phyloP scores from a whole-genome alignment of 2,329 filamentous ascomycete species.

The Elsinoe necatrix region DNA sequence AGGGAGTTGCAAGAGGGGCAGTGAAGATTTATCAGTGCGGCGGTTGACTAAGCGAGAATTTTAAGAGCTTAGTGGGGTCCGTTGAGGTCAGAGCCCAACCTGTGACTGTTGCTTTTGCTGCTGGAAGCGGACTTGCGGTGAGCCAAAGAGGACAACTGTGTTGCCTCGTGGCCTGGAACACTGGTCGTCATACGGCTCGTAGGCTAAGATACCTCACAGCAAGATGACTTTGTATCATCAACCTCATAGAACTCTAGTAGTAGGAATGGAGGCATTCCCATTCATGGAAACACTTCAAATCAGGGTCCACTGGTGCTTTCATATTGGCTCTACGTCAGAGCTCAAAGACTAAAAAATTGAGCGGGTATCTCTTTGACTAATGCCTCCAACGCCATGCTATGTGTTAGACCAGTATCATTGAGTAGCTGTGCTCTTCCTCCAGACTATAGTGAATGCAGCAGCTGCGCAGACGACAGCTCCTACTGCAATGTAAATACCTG shows the following conservation, averaged over 20 bases:
- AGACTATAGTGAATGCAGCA: slow-evolving; percentile 52
- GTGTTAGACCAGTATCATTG: not conserved
- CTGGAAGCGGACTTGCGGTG: slow-evolving; percentile 5
- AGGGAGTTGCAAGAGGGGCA: slow-evolving; percentile 18
- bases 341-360: not conserved
- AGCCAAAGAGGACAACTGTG: slow-evolving; percentile 3
- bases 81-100: slow-evolving; percentile 10
- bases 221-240: not conserved
- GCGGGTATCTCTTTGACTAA: not conserved
- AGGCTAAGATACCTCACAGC: not conserved
- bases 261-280: not conserved
- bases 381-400: not conserved
- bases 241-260: not conserved
- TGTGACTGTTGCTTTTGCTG: slow-evolving; percentile 10
- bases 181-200: not conserved
- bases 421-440: slow-evolving; percentile 36
- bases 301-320: not conserved
- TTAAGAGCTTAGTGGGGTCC: slow-evolving; percentile 3
- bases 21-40: slow-evolving; percentile 19
- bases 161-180: not conserved
- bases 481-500: slow-evolving; percentile 75
- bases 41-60: slow-evolving; percentile 14
- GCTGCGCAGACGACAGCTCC: slow-evolving; percentile 58
- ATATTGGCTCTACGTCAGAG: slow-evolving; percentile 1
- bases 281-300: not conserved